Conservation (phyloP, 75 land plant species). For the Chamaecyparis obtusa region DNA sequence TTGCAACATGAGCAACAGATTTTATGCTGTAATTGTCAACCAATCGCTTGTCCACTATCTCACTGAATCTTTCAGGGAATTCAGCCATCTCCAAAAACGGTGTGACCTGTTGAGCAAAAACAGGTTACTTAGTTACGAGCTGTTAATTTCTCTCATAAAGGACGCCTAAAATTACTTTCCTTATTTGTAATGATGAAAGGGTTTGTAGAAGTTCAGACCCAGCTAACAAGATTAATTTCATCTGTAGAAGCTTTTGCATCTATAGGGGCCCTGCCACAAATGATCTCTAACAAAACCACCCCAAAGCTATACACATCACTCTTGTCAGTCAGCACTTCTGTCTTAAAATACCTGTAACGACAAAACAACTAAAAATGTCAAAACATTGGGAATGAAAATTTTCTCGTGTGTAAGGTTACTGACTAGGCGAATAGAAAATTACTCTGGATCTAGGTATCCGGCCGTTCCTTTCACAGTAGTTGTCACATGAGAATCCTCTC, state of each 20-base stretch:
- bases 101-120: neutral
- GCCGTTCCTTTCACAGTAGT: slow-evolving; percentile 29
- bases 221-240: neutral
- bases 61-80: neutral
- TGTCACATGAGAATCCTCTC: slow-evolving; percentile 22
- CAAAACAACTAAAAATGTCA: neutral
- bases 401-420: neutral
- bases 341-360: slow-evolving; percentile 1
- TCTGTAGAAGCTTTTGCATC: neutral
- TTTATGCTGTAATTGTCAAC: neutral
- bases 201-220: neutral
- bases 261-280: neutral
- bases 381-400: neutral
- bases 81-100: neutral
- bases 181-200: no score
- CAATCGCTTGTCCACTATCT: neutral
- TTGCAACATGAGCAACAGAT: neutral
- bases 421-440: slow-evolving; percentile 5
- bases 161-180: no score
- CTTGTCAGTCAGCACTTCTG: slow-evolving; percentile 10
- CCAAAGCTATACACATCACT: slow-evolving; percentile 22
- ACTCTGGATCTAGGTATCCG: slow-evolving; percentile 42
- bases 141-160: no score
- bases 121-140: no score
- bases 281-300: slow-evolving; percentile 8